These are phyloP conservation scores for Lobosporangium transversale DNA, from an alignment of 192 early-diverging fungal species.

Conservation along the genomic window DNA sequence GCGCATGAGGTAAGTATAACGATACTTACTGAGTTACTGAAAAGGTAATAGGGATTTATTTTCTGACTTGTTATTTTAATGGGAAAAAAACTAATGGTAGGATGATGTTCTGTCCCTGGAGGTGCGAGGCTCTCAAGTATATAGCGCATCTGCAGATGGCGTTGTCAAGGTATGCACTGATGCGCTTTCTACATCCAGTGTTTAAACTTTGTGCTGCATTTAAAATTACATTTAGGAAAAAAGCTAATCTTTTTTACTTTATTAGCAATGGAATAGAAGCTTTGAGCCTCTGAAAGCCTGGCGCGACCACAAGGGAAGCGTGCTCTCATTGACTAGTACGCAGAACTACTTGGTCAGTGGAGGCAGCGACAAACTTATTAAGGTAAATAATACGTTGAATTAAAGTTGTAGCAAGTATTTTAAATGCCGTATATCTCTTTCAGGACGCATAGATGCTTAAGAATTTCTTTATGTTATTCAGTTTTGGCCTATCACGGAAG, in stretches of 20 bases:
- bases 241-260: background rate
- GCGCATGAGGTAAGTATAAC: constrained; percentile 58
- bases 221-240: background rate
- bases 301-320: constrained; percentile 61
- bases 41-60: background rate
- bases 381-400: constrained; percentile 53
- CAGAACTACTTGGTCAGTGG: constrained; percentile 67
- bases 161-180: constrained; percentile 61
- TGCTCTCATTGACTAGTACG: constrained; percentile 66
- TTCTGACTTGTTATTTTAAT: no score
- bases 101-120: constrained; percentile 71
- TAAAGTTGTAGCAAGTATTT: no score
- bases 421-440: no score
- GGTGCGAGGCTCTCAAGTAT: constrained; percentile 57
- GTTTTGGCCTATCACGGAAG: constrained; percentile 36
- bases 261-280: constrained; percentile 68
- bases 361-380: constrained; percentile 67
- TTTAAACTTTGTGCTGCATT: background rate
- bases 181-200: constrained; percentile 15
- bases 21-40: no score
- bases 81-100: no score
- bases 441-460: no score
- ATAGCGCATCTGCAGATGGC: constrained; percentile 76
- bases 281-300: constrained; percentile 66
- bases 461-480: background rate